A percentile compares a stretch with the other conserved stretches of the same genome.
Evolutionary conservation across 2,329 filamentous ascomycete species (phyloP).

Genomic region (Fusarium liriodendri): DNA sequence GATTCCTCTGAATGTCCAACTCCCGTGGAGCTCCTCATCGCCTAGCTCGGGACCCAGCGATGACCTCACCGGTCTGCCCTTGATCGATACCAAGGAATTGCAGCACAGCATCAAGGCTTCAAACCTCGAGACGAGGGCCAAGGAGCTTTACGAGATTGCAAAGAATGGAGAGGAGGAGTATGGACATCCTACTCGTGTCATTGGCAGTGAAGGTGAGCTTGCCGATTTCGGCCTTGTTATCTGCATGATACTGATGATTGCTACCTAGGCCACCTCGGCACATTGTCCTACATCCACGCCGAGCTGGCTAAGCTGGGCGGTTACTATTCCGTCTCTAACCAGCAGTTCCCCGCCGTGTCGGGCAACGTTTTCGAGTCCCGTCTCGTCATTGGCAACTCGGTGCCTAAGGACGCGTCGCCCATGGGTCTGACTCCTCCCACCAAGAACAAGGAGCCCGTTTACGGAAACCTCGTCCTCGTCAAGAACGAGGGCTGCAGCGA

Average conservation of each 20-base stretch:
- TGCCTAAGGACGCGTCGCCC: constrained; percentile 62
- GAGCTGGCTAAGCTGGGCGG: constrained; percentile 65
- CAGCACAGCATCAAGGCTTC: constrained; percentile 67
- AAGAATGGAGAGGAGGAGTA: constrained; percentile 69
- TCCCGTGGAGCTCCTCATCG: constrained; percentile 20
- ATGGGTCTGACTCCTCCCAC: constrained; percentile 78
- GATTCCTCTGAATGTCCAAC: constrained; percentile 37
- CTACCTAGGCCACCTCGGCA: constrained; percentile 71
- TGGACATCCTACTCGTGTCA: constrained; percentile 76
- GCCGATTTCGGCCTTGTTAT: constrained; percentile 4
- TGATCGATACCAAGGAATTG: constrained; percentile 66
- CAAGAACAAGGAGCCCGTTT: constrained; percentile 66
- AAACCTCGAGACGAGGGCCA: constrained; percentile 68
- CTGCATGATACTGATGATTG: constrained; percentile 16
- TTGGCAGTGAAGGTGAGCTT: constrained; percentile 70
- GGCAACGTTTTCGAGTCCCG: constrained; percentile 70
- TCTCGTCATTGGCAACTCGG: constrained; percentile 64
- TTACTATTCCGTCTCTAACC: constrained; percentile 73
- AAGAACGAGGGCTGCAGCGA: constrained; percentile 71
- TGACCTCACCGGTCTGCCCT: constrained; percentile 46
- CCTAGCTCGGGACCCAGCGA: constrained; percentile 20
- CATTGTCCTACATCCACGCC: constrained; percentile 70
- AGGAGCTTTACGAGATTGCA: constrained; percentile 72
- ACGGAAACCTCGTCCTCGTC: constrained; percentile 70
- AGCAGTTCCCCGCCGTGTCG: constrained; percentile 71